Conservation (phyloP, 352 stramenopile genomes). For the Peronosclerospora sorghi region DNA sequence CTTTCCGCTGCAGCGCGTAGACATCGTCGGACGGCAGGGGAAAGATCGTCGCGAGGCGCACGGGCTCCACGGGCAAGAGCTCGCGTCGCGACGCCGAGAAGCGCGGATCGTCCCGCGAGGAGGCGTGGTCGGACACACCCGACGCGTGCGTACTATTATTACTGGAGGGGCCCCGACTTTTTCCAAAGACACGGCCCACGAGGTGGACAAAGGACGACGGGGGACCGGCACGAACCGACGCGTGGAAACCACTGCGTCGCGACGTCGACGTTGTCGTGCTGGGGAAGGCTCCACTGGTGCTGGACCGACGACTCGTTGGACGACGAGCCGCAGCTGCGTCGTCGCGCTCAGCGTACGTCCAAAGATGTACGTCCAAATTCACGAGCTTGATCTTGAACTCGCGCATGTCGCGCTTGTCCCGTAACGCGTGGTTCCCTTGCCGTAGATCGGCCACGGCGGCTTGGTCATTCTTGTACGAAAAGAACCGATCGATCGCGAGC, state of each 20-base stretch:
- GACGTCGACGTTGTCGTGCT: too few relatives aligned
- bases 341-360: conserved; percentile 42
- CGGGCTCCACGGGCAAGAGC: conserved; percentile 41
- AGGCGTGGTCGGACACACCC: too few relatives aligned
- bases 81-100: conserved; percentile 27
- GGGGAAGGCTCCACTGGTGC: too few relatives aligned
- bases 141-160: too few relatives aligned
- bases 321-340: conserved; percentile 21
- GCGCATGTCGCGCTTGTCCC: conserved; percentile 47
- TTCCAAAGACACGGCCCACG: too few relatives aligned
- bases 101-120: too few relatives aligned
- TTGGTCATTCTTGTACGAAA: conserved; percentile 56
- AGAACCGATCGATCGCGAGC: conserved; percentile 64
- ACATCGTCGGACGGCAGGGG: conserved; percentile 63
- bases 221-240: too few relatives aligned
- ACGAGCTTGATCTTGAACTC: conserved; percentile 66
- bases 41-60: conserved; percentile 65
- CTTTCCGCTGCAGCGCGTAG: conserved; percentile 60
- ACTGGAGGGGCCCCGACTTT: too few relatives aligned
- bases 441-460: conserved; percentile 30
- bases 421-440: conserved; percentile 37
- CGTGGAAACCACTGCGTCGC: too few relatives aligned
- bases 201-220: too few relatives aligned
- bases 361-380: conserved; percentile 70
- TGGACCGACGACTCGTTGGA: too few relatives aligned